These are phyloP conservation scores for Trypanosoma congolense DNA, from an alignment of 208 protist species.

Conservation along the genomic window DNA sequence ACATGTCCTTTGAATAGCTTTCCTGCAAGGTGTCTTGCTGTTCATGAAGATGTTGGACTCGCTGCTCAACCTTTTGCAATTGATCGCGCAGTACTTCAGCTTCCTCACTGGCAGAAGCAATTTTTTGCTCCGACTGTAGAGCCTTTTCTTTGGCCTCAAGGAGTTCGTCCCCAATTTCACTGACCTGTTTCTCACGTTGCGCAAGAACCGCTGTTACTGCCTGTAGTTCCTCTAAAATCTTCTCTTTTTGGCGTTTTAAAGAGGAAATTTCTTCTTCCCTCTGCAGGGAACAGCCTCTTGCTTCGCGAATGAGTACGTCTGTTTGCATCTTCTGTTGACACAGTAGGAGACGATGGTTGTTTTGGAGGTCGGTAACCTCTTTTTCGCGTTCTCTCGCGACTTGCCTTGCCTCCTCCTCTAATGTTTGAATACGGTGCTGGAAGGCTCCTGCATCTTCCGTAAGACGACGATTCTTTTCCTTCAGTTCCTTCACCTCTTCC, in stretches of 20 bases:
- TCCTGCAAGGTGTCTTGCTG: constrained; percentile 60
- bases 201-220: constrained; percentile 55
- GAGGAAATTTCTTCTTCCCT: constrained; percentile 75
- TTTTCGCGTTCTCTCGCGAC: constrained; percentile 36
- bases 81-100: constrained; percentile 34
- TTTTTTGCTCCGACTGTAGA: constrained; percentile 56
- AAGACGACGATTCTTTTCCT: constrained; percentile 38
- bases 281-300: constrained; percentile 42
- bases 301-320: constrained; percentile 61
- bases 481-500: constrained; percentile 37
- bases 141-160: constrained; percentile 14
- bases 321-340: constrained; percentile 65
- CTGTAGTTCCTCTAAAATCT: constrained; percentile 61
- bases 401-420: constrained; percentile 57
- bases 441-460: constrained; percentile 49
- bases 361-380: constrained; percentile 45
- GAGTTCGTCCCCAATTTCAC: constrained; percentile 36
- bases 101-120: constrained; percentile 42
- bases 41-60: constrained; percentile 43
- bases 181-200: constrained; percentile 62
- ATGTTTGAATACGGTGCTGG: constrained; percentile 32
- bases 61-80: constrained; percentile 43
- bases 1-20: constrained; percentile 53
- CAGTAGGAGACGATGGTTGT: constrained; percentile 74
- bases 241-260: constrained; percentile 58